phyloP scores from a whole-genome alignment of 768 basidiomycete genomes.

The Mycena vitilis region DNA sequence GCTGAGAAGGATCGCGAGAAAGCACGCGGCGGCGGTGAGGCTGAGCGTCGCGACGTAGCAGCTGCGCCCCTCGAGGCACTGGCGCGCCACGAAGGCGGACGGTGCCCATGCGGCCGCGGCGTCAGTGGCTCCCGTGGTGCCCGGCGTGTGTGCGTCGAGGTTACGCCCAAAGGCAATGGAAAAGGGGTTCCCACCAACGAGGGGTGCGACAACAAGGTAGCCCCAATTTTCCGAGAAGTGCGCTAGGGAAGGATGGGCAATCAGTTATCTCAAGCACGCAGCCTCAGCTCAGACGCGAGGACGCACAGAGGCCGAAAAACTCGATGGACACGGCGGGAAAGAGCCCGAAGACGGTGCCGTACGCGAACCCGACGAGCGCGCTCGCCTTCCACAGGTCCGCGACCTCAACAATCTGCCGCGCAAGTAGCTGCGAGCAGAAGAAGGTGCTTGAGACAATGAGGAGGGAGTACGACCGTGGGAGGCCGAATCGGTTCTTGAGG shows the following conservation, averaged over 20 bases:
- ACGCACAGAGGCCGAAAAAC: constrained; percentile 77
- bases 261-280: not conserved
- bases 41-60: constrained; percentile 45
- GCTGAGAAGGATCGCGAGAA: constrained; percentile 50
- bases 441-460: constrained; percentile 74
- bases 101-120: too few species aligned
- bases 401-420: constrained; percentile 66
- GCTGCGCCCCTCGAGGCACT: constrained; percentile 57
- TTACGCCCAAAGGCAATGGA: constrained; percentile 75
- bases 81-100: constrained; percentile 48
- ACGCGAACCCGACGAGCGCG: constrained; percentile 58
- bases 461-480: constrained; percentile 79
- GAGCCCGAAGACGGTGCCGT: constrained; percentile 69
- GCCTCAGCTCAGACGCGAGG: too few species aligned
- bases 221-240: constrained; percentile 80
- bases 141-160: constrained; percentile 66
- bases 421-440: constrained; percentile 77
- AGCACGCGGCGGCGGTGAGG: constrained; percentile 50
- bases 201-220: constrained; percentile 66
- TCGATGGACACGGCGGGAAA: constrained; percentile 72
- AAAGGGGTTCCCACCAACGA: constrained; percentile 73
- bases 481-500: constrained; percentile 61
- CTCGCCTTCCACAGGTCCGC: constrained; percentile 73
- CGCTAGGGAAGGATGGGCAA: constrained; percentile 43
- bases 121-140: too few species aligned